Evolutionary conservation across 106 monocot species (phyloP), one percentile per base, ranked within the genome.

Genomic region (Dioscorea dumetorum): DNA sequence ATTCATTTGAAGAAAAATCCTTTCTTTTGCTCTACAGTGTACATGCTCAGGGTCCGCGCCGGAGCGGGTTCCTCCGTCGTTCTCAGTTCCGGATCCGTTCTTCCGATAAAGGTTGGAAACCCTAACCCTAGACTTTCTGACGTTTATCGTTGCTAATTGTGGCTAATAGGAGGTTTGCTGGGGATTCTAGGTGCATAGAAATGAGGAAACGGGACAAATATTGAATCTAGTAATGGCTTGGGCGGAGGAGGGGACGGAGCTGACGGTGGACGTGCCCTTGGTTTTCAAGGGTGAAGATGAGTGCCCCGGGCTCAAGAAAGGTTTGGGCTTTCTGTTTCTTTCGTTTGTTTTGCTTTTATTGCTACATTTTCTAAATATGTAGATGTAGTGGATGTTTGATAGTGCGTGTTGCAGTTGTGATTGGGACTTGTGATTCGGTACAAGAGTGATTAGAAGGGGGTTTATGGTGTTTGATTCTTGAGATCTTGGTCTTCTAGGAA

Each of bases 281-380:
- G 83, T 79, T 20, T 93, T 74, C 74, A 79, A 81, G 63, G 93
- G 93, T n/a, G 75, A 77, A 71, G 79, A 89, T 48, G 77, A 20
- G 15, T 93, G 93, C 63, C 89, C 81, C 12, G 93, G 93, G 22
- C 67, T 93, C 58, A 83, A 84, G 76, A 93, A 86, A 84, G 88
- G 93, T 88, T 63, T 74, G 52, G 23, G 13, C 19, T 54, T 19
- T 19, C 15, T 54, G 15, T 16, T 12, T 5, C 54, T 5, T 16
- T 13, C 11, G 7, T 33, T 59, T 33, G 32, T 48, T 71, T 62
- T 22, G 13, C n/a, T 64, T 52, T 66, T 2, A 18, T 28, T 28
- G 28, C 3, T 70, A 71, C 33, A 15, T 10, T 65, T 58, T 68
- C 13, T 54, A 3, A 5, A 15, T 18, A 54, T 4, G 28, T 33